Conservation (phyloP, 257 asterid genomes). For the Ligustrum vulgare region DNA sequence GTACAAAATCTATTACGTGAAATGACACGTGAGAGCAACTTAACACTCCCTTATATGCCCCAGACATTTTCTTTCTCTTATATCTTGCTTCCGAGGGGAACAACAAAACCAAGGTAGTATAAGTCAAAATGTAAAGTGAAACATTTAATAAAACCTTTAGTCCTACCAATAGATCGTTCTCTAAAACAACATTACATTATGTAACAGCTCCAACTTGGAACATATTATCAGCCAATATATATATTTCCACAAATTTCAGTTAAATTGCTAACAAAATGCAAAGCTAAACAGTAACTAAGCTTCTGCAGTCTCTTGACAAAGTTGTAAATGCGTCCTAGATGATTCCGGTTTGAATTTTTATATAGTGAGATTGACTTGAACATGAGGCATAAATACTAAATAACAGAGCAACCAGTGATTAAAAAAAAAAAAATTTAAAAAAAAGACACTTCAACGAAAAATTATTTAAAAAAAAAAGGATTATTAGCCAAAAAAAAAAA, state of each 20-base stretch:
- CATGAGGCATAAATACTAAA: neutral
- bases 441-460: neutral
- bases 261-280: neutral
- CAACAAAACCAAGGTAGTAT: neutral
- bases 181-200: neutral
- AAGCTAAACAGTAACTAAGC: constrained; percentile 4
- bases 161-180: neutral
- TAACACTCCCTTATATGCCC: neutral
- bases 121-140: neutral
- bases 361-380: neutral
- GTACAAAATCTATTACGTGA: too few relatives aligned
- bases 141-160: neutral
- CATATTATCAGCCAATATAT: neutral
- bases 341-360: neutral
- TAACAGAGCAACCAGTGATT: neutral
- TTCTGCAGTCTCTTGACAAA: constrained; percentile 8
- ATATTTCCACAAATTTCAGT: neutral
- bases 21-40: neutral
- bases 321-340: neutral
- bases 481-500: too few relatives aligned
- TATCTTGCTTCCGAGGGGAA: neutral
- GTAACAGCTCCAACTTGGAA: neutral
- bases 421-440: neutral
- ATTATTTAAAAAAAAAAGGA: neutral
- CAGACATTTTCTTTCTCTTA: neutral